Conservation (phyloP, 2,329 filamentous ascomycete species). For the Aureobasidium namibiae region DNA sequence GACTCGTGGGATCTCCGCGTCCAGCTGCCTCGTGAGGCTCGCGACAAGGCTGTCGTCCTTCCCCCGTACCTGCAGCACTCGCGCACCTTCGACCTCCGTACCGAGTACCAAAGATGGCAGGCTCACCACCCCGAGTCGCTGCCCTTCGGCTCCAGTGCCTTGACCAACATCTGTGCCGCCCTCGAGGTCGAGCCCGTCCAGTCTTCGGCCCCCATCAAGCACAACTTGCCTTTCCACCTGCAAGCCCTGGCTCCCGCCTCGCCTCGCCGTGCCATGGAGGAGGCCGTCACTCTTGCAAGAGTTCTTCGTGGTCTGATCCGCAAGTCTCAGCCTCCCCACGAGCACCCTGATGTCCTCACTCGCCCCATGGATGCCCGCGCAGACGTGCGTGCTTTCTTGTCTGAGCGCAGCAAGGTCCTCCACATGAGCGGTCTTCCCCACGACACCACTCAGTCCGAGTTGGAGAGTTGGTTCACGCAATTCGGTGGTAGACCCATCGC, state of each 20-base stretch:
- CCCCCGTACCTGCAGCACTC: slow-evolving; percentile 97
- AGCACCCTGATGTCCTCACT: slow-evolving; percentile 89
- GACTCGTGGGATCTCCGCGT: slow-evolving; percentile 98
- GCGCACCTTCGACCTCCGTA: slow-evolving; percentile 89
- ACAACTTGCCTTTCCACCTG: slow-evolving; percentile 95
- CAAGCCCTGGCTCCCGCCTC: slow-evolving; percentile 93
- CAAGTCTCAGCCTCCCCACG: slow-evolving; percentile 88
- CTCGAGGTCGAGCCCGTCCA: slow-evolving; percentile 97
- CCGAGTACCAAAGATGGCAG: slow-evolving; percentile 97
- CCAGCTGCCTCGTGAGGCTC: slow-evolving; percentile 91
- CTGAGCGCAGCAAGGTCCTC: slow-evolving; percentile 93
- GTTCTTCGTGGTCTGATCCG: slow-evolving; percentile 87
- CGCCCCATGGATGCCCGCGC: slow-evolving; percentile 94
- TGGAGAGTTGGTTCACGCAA: slow-evolving; percentile 99
- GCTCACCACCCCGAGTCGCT: slow-evolving; percentile 96
- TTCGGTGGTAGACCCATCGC: slow-evolving; percentile 96
- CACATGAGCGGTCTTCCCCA: slow-evolving; percentile 97
- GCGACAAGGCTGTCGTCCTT: slow-evolving; percentile 94
- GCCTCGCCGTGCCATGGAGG: slow-evolving; percentile 92
- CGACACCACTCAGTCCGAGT: slow-evolving; percentile 95
- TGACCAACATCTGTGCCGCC: slow-evolving; percentile 96
- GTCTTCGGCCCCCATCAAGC: slow-evolving; percentile 95
- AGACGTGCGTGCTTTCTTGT: slow-evolving; percentile 91
- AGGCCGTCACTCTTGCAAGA: slow-evolving; percentile 86
- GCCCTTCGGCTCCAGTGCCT: slow-evolving; percentile 88